phyloP scores from a whole-genome alignment of 176 grass and related monocot genomes.

The Ensete glaucum region DNA sequence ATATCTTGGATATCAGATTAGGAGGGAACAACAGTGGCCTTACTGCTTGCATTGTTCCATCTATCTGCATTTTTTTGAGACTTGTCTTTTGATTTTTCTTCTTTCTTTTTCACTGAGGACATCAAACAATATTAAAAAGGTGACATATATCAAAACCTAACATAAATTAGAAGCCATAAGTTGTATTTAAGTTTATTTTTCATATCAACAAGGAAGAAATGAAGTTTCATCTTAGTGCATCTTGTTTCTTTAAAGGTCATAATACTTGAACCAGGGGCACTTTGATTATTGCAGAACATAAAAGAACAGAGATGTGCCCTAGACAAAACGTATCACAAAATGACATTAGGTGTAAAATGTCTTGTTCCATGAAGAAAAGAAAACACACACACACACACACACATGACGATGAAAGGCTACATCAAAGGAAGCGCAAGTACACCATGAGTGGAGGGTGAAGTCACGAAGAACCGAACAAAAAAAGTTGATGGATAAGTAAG shows the following conservation, averaged over 20 bases:
- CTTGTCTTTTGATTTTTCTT: background rate
- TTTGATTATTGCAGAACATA: constrained; percentile 1
- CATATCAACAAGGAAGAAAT: background rate
- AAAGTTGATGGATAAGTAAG: too few species aligned
- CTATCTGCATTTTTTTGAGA: background rate
- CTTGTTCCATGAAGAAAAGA: too few species aligned
- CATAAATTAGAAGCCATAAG: background rate
- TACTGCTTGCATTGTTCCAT: background rate
- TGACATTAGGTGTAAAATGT: too few species aligned
- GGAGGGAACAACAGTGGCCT: background rate
- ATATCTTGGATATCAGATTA: background rate
- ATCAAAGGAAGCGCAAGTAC: too few species aligned
- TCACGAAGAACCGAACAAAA: too few species aligned
- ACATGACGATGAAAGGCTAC: too few species aligned
- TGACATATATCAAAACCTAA: background rate
- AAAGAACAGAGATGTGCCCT: background rate
- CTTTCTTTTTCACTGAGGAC: background rate
- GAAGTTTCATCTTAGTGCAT: background rate
- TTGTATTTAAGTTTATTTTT: background rate
- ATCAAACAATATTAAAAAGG: background rate
- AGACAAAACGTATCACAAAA: too few species aligned
- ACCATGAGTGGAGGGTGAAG: too few species aligned
- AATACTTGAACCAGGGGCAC: background rate
- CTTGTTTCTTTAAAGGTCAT: background rate
- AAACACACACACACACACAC: too few species aligned